Base-by-base conservation (phyloP, 768 basidiomycete genomes). In the Mrakia frigida region DNA sequence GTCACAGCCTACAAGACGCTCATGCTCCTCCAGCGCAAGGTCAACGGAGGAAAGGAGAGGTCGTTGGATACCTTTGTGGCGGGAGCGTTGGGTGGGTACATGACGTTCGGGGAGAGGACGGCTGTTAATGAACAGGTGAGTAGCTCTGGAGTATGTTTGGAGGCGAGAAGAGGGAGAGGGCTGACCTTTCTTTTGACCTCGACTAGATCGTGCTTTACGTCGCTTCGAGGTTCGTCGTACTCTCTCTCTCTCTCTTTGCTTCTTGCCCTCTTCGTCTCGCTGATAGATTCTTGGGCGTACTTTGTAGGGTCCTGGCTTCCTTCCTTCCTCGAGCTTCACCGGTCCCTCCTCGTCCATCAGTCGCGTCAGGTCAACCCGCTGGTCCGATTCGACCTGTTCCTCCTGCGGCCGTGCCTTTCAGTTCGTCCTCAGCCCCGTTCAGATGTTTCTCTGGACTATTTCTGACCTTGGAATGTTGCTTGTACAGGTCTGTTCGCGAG, bases 201-300 rank as follows among this genome's bases (percentile, higher is more conserved):
- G 23, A 3, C 1, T 79, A 97, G 93, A 97, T 98, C 80, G 97
- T 98, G 31, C 89, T 99, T 77, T 99, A 98, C 82, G 93, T 99
- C 41, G 73, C 77, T 7, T 78, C 77, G 18, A 43, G 77, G 77
- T 78, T 21, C 9, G 69, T 72, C 23, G 0, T 18, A 7, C 33
- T 18, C 18, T 1, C 18, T 37, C 33, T 21, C 39, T 28, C 31
- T 39, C 43, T 56, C 14, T 59, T 13, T 28, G 43, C 56, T 28
- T 70, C 56, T 46, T n/a, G n/a, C n/a, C n/a, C n/a, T n/a, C n/a
- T 2, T 31, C 35, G 31, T 37, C 25, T 37, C 31, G 18, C 21
- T 33, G n/a, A 46, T 35, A n/a, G 41, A 37, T 11, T 28, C 31
- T 65, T 33, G 1, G 78, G 89, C 92, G 76, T 93, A 93, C 35